Evolutionary conservation across 2,329 filamentous ascomycete species (phyloP).

Genomic region (Cladophialophora exuberans): DNA sequence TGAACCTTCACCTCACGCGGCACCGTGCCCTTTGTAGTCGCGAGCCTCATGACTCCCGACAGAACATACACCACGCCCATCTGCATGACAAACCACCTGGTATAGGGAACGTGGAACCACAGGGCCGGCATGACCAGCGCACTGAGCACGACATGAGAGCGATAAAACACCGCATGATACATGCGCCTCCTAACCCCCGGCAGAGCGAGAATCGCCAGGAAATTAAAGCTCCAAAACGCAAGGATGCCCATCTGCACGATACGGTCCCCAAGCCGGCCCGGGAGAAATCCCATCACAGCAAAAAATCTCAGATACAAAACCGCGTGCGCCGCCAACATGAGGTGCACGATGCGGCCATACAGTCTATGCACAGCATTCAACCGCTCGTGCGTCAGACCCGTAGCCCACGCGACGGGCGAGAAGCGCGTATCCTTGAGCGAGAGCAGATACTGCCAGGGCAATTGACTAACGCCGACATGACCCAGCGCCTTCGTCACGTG

Average conservation of each 20-base stretch:
- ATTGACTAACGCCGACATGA: slow-evolving; percentile 61
- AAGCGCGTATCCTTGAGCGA: slow-evolving; percentile 38
- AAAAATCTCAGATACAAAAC: slow-evolving; percentile 63
- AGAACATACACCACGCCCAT: slow-evolving; percentile 50
- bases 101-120: slow-evolving; percentile 60
- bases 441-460: slow-evolving; percentile 63
- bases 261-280: slow-evolving; percentile 57
- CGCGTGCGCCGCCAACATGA: slow-evolving; percentile 57
- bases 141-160: slow-evolving; percentile 58
- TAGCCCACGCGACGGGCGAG: slow-evolving; percentile 55
- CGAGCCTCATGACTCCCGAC: slow-evolving; percentile 37
- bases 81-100: slow-evolving; percentile 58
- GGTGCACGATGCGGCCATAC: slow-evolving; percentile 58
- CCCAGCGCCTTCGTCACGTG: slow-evolving; percentile 66
- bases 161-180: slow-evolving; percentile 58
- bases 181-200: slow-evolving; percentile 49
- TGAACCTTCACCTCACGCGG: slow-evolving; percentile 42
- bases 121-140: slow-evolving; percentile 52
- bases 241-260: slow-evolving; percentile 62
- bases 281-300: slow-evolving; percentile 52
- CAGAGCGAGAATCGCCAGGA: slow-evolving; percentile 54
- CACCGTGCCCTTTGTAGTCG: slow-evolving; percentile 26
- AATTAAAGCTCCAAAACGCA: slow-evolving; percentile 49
- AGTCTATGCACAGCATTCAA: slow-evolving; percentile 62
- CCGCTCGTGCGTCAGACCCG: slow-evolving; percentile 57